Evolutionary conservation across 768 basidiomycete species (phyloP), one percentile per base, ranked within the genome.

Genomic region (Termitomyces sp.): DNA sequence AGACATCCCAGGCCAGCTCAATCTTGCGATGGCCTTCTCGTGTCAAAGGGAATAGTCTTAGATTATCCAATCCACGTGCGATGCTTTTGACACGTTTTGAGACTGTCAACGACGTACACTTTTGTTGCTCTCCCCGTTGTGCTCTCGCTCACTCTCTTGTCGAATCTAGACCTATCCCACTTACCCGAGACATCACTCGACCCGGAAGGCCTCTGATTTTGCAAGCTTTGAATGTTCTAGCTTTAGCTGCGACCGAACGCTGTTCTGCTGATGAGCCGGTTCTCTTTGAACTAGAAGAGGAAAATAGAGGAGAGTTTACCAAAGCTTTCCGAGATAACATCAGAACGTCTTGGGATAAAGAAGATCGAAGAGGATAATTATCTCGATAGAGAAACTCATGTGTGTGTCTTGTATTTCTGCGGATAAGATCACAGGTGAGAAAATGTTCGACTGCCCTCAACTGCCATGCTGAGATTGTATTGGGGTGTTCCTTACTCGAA

Each of bases 281-380:
- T n/a, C 35, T 60, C 8, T 60, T 60, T 44, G 59, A 54, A 2
- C 37, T 50, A 3, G 50, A 52, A 6, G 59, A 60, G 37, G 55
- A 60, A 44, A 60, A 55, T 7, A 48, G 59, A 23, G 23, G 23
- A 28, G 59, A 60, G 19, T 60, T 60, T 48, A 56, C 55, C 17
- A 51, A 60, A 35, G 46, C 44, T 37, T 33, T 60, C 2, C 50
- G 59, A 1, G 41, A 60, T 8, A 51, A 53, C 49, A 48, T 60
- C n/a, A 28, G 3, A n/a, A 35, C 38, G n/a, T 53, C 23, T 28
- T 26, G 40, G 23, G 47, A 56, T 12, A 46, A 55, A n/a, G 59
- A 53, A 35, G 21, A 35, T 44, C 2, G 37, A 26, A 3, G 47
- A 35, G n/a, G 55, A 53, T 14, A n/a, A 49, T 6, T 54, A 50